Conservation (phyloP, 441 rosid genomes). For the Hura crepitans region DNA sequence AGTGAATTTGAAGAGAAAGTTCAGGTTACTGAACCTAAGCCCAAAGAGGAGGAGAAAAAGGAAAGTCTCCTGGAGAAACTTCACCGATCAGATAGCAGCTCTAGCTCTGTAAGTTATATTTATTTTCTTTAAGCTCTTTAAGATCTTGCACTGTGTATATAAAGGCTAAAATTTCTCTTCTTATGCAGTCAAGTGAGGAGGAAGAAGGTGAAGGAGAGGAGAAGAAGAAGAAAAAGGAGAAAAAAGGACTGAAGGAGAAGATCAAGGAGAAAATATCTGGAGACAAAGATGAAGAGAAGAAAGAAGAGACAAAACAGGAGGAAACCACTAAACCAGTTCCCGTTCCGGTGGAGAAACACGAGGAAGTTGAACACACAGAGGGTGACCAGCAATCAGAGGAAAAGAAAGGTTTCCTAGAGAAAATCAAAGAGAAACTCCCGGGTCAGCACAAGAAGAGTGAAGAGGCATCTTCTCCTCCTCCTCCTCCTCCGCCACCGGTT, state of each 20-base stretch:
- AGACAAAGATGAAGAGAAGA: conserved; percentile 39
- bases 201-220: conserved; percentile 53
- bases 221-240: conserved; percentile 49
- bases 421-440: conserved; percentile 70
- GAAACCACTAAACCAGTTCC: conserved; percentile 38
- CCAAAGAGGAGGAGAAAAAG: conserved; percentile 46
- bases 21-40: conserved; percentile 37
- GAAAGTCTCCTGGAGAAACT: conserved; percentile 52
- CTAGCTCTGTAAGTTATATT: conserved; percentile 71
- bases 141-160: no score
- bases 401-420: conserved; percentile 61
- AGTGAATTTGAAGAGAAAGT: conserved; percentile 58
- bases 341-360: conserved; percentile 38
- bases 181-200: conserved; percentile 71
- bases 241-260: conserved; percentile 38
- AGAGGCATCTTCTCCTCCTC: conserved; percentile 24
- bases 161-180: no score
- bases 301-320: conserved; percentile 36
- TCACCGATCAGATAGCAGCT: conserved; percentile 61
- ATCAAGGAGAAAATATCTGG: conserved; percentile 43
- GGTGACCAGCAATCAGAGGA: conserved; percentile 32
- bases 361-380: conserved; percentile 19
- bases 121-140: not conserved
- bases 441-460: conserved; percentile 44
- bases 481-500: conserved; percentile 29